These are phyloP conservation scores for Lomentospora prolificans DNA, from an alignment of 2,329 filamentous ascomycete species.

Conservation along the genomic window DNA sequence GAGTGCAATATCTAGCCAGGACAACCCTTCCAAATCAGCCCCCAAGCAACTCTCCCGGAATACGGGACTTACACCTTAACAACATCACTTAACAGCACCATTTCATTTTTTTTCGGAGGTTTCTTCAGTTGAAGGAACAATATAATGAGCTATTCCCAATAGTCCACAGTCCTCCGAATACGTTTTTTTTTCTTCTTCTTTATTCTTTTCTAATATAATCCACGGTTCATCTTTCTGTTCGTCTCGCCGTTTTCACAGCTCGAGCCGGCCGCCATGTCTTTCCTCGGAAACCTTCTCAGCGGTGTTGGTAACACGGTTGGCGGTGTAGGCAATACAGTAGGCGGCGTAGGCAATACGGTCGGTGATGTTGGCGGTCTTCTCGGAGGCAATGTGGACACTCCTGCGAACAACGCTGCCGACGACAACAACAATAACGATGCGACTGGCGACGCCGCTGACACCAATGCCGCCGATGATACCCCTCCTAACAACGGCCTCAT, in stretches of 20 bases:
- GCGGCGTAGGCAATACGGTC: neutral
- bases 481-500: neutral
- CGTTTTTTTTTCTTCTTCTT: neutral
- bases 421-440: neutral
- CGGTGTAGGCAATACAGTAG: neutral
- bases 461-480: neutral
- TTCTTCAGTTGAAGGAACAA: neutral
- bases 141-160: neutral
- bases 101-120: neutral
- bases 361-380: neutral
- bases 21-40: neutral
- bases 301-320: neutral
- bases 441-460: neutral
- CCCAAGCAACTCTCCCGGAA: neutral
- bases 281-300: neutral
- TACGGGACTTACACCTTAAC: neutral
- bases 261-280: neutral
- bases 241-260: neutral
- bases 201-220: neutral
- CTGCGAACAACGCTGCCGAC: neutral
- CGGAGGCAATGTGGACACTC: neutral
- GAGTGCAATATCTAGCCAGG: slow-evolving; percentile 2
- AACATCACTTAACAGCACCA: neutral
- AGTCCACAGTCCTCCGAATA: neutral
- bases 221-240: neutral